Base-by-base conservation (phyloP, 176 grass and related monocot species). In the Carex scoparia region DNA sequence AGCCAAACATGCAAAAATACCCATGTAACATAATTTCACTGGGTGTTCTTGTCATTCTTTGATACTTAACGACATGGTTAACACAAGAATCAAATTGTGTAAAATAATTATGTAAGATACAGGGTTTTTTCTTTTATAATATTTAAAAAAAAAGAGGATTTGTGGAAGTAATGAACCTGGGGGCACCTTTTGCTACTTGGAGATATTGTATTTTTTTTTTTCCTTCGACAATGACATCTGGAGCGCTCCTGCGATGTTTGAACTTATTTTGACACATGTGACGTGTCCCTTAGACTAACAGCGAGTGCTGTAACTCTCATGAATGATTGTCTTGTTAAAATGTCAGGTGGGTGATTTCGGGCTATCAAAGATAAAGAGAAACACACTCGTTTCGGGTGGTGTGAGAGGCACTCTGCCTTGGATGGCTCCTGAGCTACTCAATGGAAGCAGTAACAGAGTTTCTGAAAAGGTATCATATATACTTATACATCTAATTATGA, bases 371-470 rank as follows among this genome's bases (percentile, higher is more conserved):
- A 93, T 95, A 69, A 97, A 97, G 83, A 89, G 95, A 79, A 97
- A 97, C 80, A 97, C 92, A 16, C 18, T 97, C 48, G 95, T 97
- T 67, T 97, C 95, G n/a, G 95, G 95, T 30, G 95, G 95, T 42
- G 95, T 97, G 54, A 93, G 94, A 86, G 94, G 94, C 3, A 95
- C 94, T 3, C 75, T 95, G 28, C 94, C 94, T 69, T 95, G 94
- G 94, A 95, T 95, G 94, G 94, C 94, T 37, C 94, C 94, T 10
- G 94, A 95, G 82, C 87, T 95, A 70, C 88, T 97, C 59, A 97
- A 93, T 65, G 95, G 95, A 82, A 90, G 94, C 77, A 96, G 94
- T 84, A 96, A 88, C 62, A 96, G 88, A 69, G 94, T 96, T 87
- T 96, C 94, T 54, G 94, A 96, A 72, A 96, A 96, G 94, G 94